Evolutionary conservation across 345 rosid species (phyloP).

Genomic region (Arabidopsis arenosa): DNA sequence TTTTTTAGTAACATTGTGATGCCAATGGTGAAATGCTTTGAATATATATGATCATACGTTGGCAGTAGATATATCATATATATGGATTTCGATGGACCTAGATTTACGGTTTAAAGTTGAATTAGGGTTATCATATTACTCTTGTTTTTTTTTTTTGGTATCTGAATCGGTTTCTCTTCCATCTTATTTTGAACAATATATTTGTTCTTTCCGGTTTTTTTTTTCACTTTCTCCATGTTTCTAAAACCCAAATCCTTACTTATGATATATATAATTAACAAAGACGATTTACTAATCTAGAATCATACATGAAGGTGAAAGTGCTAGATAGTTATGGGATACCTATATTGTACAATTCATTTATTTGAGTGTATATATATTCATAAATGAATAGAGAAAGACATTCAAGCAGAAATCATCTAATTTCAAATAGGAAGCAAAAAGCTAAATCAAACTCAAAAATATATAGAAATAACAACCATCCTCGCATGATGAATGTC

Average conservation of each 20-base stretch:
- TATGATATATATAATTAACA: too few relatives aligned
- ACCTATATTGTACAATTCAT: not conserved
- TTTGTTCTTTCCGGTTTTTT: too few relatives aligned
- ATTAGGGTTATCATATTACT: not conserved
- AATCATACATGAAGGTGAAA: slow-evolving; percentile 1
- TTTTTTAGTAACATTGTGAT: not conserved
- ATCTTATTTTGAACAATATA: too few relatives aligned
- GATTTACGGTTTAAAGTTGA: not conserved
- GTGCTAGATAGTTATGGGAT: not conserved
- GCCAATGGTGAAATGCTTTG: not conserved
- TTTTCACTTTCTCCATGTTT: too few relatives aligned
- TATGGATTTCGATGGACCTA: not conserved
- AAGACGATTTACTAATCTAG: not conserved
- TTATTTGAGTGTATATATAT: not conserved
- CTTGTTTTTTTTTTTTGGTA: not conserved
- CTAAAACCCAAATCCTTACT: too few relatives aligned
- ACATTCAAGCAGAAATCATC: not conserved
- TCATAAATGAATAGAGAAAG: slow-evolving; percentile 14
- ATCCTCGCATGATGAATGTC: slow-evolving; percentile 24
- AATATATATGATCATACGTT: not conserved
- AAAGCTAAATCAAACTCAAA: slow-evolving; percentile 11
- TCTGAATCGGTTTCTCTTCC: too few relatives aligned
- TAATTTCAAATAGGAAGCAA: slow-evolving; percentile 11
- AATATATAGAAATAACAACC: not conserved
- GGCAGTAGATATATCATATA: too few relatives aligned